phyloP scores from a whole-genome alignment of 116 monocot genomes.

The Iris pallida region DNA sequence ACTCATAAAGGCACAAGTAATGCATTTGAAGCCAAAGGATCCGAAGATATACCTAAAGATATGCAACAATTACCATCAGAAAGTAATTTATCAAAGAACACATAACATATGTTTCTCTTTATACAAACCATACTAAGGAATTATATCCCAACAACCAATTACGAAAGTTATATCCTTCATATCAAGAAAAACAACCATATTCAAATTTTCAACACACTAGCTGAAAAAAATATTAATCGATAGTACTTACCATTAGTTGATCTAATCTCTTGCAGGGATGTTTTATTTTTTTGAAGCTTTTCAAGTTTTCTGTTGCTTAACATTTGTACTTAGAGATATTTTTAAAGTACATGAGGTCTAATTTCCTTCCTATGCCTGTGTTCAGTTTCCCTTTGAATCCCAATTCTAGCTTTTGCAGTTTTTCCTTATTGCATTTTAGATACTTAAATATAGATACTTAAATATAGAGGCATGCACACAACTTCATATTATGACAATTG shows the following conservation, averaged over 20 bases:
- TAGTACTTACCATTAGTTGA: conserved; percentile 47
- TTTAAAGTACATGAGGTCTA: conserved; percentile 15
- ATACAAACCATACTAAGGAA: conserved; percentile 33
- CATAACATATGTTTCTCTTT: conserved; percentile 77
- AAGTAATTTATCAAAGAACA: conserved; percentile 14
- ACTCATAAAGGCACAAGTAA: too few relatives aligned
- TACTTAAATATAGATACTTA: too few relatives aligned
- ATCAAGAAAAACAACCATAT: too few relatives aligned
- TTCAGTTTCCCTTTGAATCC: conserved; percentile 12
- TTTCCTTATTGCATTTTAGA: not conserved
- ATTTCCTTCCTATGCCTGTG: conserved; percentile 35
- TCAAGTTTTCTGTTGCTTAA: conserved; percentile 45
- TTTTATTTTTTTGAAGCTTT: conserved; percentile 55
- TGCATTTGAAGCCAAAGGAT: not conserved
- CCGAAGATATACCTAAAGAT: not conserved
- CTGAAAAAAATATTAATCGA: not conserved
- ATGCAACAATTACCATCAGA: not conserved
- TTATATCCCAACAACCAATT: not conserved
- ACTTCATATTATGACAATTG: too few relatives aligned
- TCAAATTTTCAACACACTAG: too few relatives aligned
- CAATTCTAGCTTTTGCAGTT: conserved; percentile 16
- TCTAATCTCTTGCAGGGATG: conserved; percentile 21
- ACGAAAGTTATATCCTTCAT: too few relatives aligned
- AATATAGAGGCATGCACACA: too few relatives aligned
- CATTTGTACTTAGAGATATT: conserved; percentile 10